Evolutionary conservation across 1,139 yeast genomes (phyloP).

Genomic region (Saccharomyces hybrid): DNA sequence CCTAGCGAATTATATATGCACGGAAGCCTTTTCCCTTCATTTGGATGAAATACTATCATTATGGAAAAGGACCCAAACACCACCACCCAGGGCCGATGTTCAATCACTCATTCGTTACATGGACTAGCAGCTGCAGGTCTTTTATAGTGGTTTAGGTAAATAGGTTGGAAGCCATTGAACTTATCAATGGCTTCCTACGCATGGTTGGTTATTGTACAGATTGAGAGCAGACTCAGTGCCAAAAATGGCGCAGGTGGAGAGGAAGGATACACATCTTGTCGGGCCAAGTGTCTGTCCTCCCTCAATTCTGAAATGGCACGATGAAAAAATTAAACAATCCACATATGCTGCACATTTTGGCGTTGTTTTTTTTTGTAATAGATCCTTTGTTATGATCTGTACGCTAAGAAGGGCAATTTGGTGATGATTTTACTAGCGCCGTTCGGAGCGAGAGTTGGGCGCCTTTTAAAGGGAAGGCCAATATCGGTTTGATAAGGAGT

Average conservation of each 20-base stretch:
- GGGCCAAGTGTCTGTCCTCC: background rate
- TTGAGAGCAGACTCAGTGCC: background rate
- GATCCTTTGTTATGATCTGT: too few relatives aligned
- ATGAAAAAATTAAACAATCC: background rate
- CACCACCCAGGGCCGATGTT: background rate
- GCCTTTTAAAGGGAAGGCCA: background rate
- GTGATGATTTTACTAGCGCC: background rate
- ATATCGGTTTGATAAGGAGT: background rate
- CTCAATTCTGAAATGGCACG: background rate
- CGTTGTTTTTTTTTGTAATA: too few relatives aligned
- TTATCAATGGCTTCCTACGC: background rate
- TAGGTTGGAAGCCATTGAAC: background rate
- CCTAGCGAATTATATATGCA: background rate
- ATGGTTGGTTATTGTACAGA: background rate
- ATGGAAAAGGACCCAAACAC: background rate
- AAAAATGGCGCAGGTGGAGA: background rate
- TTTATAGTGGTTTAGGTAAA: background rate
- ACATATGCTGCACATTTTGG: background rate
- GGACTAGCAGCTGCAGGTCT: background rate
- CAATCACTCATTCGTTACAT: background rate
- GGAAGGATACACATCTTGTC: background rate
- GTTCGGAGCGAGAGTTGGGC: background rate
- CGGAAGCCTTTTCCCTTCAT: background rate
- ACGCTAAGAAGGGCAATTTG: background rate
- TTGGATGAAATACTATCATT: background rate